These are phyloP conservation scores for Candida dubliniensis DNA, from an alignment of 1,139 yeast genomes.

Conservation along the genomic window DNA sequence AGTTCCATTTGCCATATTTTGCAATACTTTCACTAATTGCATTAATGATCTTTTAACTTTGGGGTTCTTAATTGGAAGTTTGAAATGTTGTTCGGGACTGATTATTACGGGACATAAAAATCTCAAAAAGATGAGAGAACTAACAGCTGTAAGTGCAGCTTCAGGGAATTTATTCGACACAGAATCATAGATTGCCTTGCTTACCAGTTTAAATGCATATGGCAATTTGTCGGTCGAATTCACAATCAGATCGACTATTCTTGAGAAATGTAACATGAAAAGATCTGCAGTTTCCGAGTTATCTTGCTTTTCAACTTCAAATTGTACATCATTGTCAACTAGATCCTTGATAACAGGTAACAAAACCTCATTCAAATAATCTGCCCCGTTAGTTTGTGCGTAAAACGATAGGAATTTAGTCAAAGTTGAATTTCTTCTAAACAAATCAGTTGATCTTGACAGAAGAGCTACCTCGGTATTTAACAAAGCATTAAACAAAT, in stretches of 20 bases:
- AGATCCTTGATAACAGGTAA: slow-evolving; percentile 58
- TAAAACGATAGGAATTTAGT: slow-evolving; percentile 73
- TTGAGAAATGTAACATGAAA: slow-evolving; percentile 58
- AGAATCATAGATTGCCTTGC: slow-evolving; percentile 66
- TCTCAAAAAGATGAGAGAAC: slow-evolving; percentile 83
- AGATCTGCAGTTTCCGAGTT: slow-evolving; percentile 37
- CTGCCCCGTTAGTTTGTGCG: slow-evolving; percentile 64
- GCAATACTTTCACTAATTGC: slow-evolving; percentile 81
- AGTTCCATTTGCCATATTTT: slow-evolving; percentile 84
- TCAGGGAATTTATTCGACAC: slow-evolving; percentile 70
- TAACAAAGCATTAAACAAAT: slow-evolving; percentile 56
- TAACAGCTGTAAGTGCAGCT: slow-evolving; percentile 71
- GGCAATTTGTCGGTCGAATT: slow-evolving; percentile 63
- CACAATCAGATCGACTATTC: slow-evolving; percentile 62
- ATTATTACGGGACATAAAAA: slow-evolving; percentile 91
- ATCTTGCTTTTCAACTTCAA: slow-evolving; percentile 66
- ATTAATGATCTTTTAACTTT: slow-evolving; percentile 72
- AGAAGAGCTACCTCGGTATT: slow-evolving; percentile 62
- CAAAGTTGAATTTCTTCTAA: slow-evolving; percentile 80
- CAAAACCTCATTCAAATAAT: slow-evolving; percentile 54
- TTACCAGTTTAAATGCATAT: slow-evolving; percentile 68
- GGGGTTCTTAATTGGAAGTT: slow-evolving; percentile 45
- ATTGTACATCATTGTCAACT: slow-evolving; percentile 47
- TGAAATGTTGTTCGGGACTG: slow-evolving; percentile 70
- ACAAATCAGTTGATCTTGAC: slow-evolving; percentile 65